These are phyloP conservation scores for Hyphodiscus hymeniophilus DNA, from an alignment of 495 filamentous ascomycete genomes.

Conservation along the genomic window DNA sequence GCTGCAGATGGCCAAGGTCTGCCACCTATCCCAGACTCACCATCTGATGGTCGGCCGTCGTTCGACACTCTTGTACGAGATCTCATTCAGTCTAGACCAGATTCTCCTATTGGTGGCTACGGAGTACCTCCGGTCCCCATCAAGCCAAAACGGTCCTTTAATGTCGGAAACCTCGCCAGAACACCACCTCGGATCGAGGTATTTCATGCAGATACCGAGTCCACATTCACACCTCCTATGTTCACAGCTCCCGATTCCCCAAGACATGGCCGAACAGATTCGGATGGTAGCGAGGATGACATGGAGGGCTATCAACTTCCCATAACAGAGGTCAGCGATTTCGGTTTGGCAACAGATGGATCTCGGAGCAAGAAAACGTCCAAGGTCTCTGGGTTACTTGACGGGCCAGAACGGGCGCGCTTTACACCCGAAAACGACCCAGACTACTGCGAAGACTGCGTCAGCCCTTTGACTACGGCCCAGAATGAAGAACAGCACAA, in stretches of 20 bases:
- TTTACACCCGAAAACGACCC: no score
- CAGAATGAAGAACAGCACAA: no score
- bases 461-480: no score
- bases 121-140: slow-evolving; percentile 3
- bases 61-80: slow-evolving; percentile 11
- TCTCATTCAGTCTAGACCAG: slow-evolving; percentile 13
- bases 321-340: no score
- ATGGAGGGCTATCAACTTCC: no score
- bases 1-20: slow-evolving; percentile 1
- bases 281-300: no score
- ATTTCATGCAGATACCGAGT: neutral
- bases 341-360: no score
- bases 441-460: no score
- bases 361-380: no score
- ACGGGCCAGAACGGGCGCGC: no score
- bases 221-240: neutral
- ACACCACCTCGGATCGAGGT: neutral
- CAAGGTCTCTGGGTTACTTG: no score
- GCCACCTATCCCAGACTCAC: slow-evolving; percentile 4
- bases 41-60: slow-evolving; percentile 1
- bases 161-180: neutral
- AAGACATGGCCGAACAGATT: neutral
- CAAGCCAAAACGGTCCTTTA: neutral
- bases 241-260: neutral
- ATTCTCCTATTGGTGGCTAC: slow-evolving; percentile 15